Percentiles rank a stretch among this genome's conserved stretches.
These are phyloP conservation scores for Aspergillus sp. DNA, from an alignment of 2,329 filamentous ascomycete genomes.

Conservation along the genomic window DNA sequence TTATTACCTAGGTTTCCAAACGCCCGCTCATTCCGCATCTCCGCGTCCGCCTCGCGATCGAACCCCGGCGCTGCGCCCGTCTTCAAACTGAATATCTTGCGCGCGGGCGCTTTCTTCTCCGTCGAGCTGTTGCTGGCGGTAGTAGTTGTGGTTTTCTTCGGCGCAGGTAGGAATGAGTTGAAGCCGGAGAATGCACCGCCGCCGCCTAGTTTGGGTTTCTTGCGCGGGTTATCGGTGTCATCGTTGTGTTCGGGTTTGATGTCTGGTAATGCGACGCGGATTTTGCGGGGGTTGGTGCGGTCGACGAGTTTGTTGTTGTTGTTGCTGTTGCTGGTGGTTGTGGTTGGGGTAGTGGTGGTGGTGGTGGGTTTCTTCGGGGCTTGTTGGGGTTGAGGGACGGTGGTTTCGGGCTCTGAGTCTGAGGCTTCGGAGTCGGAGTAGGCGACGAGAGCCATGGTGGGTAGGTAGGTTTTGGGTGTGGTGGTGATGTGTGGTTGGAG, in stretches of 20 bases:
- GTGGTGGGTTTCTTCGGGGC: conserved; percentile 29
- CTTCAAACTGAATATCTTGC: conserved; percentile 70
- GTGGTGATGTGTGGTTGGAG: neutral
- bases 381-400: conserved; percentile 23
- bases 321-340: conserved; percentile 19
- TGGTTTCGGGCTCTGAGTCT: conserved; percentile 57
- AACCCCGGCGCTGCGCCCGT: conserved; percentile 84
- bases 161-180: conserved; percentile 82
- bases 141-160: conserved; percentile 58
- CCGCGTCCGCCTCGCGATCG: conserved; percentile 59
- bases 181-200: conserved; percentile 76
- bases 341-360: conserved; percentile 32
- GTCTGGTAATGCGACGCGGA: conserved; percentile 74
- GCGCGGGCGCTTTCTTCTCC: conserved; percentile 43
- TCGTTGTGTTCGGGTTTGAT: conserved; percentile 40
- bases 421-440: conserved; percentile 79
- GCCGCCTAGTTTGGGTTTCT: conserved; percentile 66
- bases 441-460: conserved; percentile 73
- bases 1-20: conserved; percentile 22
- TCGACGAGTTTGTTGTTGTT: conserved; percentile 59
- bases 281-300: conserved; percentile 77
- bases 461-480: neutral
- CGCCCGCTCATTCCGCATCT: conserved; percentile 33
- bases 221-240: conserved; percentile 61
- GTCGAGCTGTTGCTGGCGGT: conserved; percentile 12